Evolutionary conservation across 768 basidiomycete genomes (phyloP).

Genomic region (Suillus brevipes): DNA sequence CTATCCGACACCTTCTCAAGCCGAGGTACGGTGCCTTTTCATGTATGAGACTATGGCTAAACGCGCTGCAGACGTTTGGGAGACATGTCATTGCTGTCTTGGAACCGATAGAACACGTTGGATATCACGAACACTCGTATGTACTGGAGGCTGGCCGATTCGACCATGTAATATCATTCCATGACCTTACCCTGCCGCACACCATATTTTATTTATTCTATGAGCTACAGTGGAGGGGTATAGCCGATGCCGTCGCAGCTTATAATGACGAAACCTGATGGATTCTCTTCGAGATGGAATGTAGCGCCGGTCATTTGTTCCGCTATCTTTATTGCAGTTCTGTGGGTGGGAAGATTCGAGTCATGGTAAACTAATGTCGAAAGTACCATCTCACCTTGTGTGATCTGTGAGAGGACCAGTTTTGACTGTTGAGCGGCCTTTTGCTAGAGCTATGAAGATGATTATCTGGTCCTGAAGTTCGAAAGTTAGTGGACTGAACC

Average conservation of each 20-base stretch:
- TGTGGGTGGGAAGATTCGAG: slow-evolving; percentile 18
- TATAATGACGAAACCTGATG: slow-evolving; percentile 43
- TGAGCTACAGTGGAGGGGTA: slow-evolving; percentile 20
- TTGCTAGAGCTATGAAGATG: slow-evolving; percentile 72
- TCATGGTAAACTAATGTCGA: slow-evolving; percentile 1
- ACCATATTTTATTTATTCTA: slow-evolving; percentile 26
- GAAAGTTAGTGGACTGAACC: neutral
- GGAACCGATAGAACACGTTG: slow-evolving; percentile 55
- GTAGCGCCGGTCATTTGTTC: slow-evolving; percentile 67
- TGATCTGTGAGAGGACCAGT: slow-evolving; percentile 64
- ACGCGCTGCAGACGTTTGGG: slow-evolving; percentile 62
- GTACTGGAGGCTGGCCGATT: slow-evolving; percentile 15
- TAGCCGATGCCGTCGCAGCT: slow-evolving; percentile 69
- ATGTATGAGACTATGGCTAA: slow-evolving; percentile 6
- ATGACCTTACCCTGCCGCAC: slow-evolving; percentile 10
- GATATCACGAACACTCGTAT: slow-evolving; percentile 17
- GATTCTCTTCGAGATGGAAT: slow-evolving; percentile 53
- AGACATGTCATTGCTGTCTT: slow-evolving; percentile 84
- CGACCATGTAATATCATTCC: slow-evolving; percentile 24
- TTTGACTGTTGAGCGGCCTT: slow-evolving; percentile 58
- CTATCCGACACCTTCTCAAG: slow-evolving; percentile 89
- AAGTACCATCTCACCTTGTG: slow-evolving; percentile 48
- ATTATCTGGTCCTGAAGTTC: slow-evolving; percentile 70
- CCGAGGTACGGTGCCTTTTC: slow-evolving; percentile 62
- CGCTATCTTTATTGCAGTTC: slow-evolving; percentile 73